Evolutionary conservation across 2,329 filamentous ascomycete genomes (phyloP), one percentile per base, ranked within the genome.

Genomic region (Raffaelea deltoideospora): DNA sequence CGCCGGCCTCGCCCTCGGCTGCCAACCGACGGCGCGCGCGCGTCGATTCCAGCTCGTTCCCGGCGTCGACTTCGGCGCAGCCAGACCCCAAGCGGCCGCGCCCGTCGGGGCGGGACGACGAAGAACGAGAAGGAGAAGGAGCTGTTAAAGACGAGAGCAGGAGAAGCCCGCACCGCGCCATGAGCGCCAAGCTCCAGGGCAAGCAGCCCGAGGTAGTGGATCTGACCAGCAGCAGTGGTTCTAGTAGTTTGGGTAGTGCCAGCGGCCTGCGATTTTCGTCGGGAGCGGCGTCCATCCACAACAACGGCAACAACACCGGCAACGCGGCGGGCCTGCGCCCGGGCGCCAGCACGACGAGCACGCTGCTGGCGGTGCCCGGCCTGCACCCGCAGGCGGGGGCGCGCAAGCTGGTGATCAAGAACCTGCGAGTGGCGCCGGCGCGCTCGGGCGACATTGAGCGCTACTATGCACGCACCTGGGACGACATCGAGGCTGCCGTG

Each of bases 371-470:
- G n/a, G n/a, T n/a, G n/a, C n/a, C n/a, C n/a, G n/a, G n/a, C n/a
- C 83, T 87, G 51, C 81, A 79, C 47, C 77, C 84, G 11, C 75
- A 83, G 49, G 65, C 69, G 10, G 86, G 85, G 23, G 77, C 84
- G 17, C 87, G 80, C 64, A 87, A 80, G 57, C 70, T 98, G 32
- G 72, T 88, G n/a, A 83, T 98, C 49, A 94, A 94, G 69, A 96
- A 95, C 53, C 69, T 95, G 44, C 76, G 79, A 41, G 24, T 71
- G 1, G 67, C 67, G 15, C 67, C 69, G 40, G n/a, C n/a, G n/a
- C 53, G 57, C 28, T 50, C 59, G 36, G 64, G 71, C 37, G 73
- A 85, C 47, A 71, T 81, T 17, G 75, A 81, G 43, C 67, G 73
- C 44, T 96, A 94, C 60, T 84, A 93, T 48, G 65, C 76, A 29